Evolutionary conservation across 768 basidiomycete genomes (phyloP).

Genomic region (Amanita muscaria): DNA sequence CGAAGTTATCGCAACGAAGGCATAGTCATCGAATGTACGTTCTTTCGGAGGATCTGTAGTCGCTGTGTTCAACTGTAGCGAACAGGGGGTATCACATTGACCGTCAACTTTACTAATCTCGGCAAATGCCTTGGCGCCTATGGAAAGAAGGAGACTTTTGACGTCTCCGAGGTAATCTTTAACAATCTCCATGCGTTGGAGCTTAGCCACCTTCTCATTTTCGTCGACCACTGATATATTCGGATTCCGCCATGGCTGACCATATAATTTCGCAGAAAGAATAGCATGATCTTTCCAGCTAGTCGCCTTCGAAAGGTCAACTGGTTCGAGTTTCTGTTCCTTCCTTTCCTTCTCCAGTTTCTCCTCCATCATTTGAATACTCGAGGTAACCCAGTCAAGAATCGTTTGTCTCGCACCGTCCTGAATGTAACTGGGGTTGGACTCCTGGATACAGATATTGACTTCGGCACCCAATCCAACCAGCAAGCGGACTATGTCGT

Average conservation of each 20-base stretch:
- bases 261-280: neutral
- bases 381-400: neutral
- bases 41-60: too few species aligned
- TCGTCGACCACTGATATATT: too few species aligned
- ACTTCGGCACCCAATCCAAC: neutral
- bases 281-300: conserved; percentile 6
- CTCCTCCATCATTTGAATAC: neutral
- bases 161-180: neutral
- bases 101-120: too few species aligned
- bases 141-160: neutral
- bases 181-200: neutral
- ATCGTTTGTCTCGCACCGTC: neutral
- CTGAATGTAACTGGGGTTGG: neutral
- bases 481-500: neutral
- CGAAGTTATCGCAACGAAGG: too few species aligned
- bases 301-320: neutral
- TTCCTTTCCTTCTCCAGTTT: neutral
- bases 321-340: too few species aligned
- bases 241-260: too few species aligned
- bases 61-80: too few species aligned
- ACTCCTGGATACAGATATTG: neutral
- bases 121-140: neutral
- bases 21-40: too few species aligned
- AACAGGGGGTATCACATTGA: too few species aligned
- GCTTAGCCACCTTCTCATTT: neutral